phyloP scores from a whole-genome alignment of 139 green algal species.

The Tetratostichococcus sp. region DNA sequence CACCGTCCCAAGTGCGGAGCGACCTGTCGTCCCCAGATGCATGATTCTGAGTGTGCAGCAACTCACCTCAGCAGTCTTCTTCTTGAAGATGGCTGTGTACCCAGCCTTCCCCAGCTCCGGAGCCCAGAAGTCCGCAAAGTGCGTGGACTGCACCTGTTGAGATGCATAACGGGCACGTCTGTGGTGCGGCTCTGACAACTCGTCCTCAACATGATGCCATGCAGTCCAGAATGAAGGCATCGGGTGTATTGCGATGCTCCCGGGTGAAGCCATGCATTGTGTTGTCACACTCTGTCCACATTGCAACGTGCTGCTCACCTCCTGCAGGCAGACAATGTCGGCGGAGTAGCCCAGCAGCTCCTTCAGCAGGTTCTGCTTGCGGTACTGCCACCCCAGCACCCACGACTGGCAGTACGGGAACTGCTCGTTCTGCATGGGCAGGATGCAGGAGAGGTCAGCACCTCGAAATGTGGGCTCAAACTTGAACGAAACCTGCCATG shows the following conservation, averaged over 20 bases:
- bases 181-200: no score
- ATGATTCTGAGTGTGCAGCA: no score
- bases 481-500: no score
- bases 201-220: no score
- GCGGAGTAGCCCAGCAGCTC: constrained; percentile 86
- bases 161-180: not conserved
- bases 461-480: no score
- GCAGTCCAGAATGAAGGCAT: no score
- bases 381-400: constrained; percentile 91
- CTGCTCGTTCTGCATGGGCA: constrained; percentile 81
- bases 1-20: no score
- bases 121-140: constrained; percentile 77
- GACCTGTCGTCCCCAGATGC: no score
- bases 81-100: constrained; percentile 98
- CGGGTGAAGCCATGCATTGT: no score
- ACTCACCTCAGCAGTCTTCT: constrained; percentile 85
- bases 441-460: no score
- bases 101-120: constrained; percentile 79
- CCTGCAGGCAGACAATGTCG: constrained; percentile 96
- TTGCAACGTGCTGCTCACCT: constrained; percentile 23
- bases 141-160: constrained; percentile 86
- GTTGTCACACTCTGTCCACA: not conserved
- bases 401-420: constrained; percentile 82
- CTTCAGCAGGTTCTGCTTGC: constrained; percentile 86
- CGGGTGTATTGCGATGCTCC: no score